Conservation (phyloP, 1,139 yeast genomes). For the Williopsis jadinii region DNA sequence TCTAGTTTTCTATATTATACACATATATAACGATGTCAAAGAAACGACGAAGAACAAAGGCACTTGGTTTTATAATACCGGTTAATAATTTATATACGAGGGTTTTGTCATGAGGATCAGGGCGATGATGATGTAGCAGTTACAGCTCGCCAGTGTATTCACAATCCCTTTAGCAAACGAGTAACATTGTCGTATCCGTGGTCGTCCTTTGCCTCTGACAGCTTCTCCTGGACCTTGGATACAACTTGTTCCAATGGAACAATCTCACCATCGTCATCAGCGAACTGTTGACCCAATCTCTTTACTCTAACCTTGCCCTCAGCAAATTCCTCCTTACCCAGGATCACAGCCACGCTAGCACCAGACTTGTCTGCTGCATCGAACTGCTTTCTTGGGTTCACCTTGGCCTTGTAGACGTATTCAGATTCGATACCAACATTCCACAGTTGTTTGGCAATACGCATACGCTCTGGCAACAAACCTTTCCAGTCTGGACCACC, state of each 20-base stretch:
- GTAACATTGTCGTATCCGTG: constrained; percentile 48
- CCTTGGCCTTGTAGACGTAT: constrained; percentile 84
- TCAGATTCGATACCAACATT: constrained; percentile 83
- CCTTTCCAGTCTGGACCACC: constrained; percentile 97
- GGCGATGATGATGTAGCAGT: too few species aligned
- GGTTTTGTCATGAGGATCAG: too few species aligned
- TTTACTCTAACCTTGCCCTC: constrained; percentile 81
- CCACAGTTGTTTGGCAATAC: constrained; percentile 78
- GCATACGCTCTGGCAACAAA: constrained; percentile 85
- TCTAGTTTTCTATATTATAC: background rate
- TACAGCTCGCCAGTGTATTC: background rate
- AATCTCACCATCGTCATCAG: constrained; percentile 81
- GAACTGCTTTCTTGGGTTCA: constrained; percentile 91
- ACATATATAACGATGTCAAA: background rate
- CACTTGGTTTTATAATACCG: too few species aligned
- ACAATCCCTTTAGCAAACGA: constrained; percentile 51
- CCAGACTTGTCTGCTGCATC: constrained; percentile 97
- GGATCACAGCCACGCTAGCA: constrained; percentile 81
- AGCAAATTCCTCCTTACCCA: constrained; percentile 85
- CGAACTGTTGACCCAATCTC: constrained; percentile 81
- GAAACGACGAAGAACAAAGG: too few species aligned
- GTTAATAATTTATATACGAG: too few species aligned
- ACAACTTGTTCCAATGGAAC: constrained; percentile 57
- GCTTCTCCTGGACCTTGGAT: constrained; percentile 45
- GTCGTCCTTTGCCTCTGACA: constrained; percentile 31